Evolutionary conservation across 106 monocot species (phyloP).

Genomic region (Phalaenopsis equestris): DNA sequence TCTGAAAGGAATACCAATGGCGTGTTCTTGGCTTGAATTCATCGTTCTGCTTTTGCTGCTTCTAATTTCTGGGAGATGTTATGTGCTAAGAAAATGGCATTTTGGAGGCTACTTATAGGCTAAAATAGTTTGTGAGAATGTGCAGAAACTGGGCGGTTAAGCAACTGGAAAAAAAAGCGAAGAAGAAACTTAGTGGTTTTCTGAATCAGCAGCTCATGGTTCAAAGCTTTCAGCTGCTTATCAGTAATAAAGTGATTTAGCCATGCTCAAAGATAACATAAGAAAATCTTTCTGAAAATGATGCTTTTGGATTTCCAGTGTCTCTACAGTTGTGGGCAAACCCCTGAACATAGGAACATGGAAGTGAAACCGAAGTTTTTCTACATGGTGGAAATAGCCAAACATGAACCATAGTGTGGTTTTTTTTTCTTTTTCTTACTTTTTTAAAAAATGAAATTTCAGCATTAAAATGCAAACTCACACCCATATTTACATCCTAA

Average conservation of each 20-base stretch:
- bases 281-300: not conserved
- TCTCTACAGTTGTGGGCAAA: not conserved
- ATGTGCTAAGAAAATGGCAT: not conserved
- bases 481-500: too few species aligned
- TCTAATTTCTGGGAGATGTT: not conserved
- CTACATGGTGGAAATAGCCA: not conserved
- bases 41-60: slow-evolving; percentile 11
- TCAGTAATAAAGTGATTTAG: not conserved
- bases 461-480: not conserved
- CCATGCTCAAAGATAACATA: not conserved
- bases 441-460: not conserved
- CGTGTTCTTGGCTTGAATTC: slow-evolving; percentile 13
- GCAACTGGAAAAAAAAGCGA: slow-evolving; percentile 1
- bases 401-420: not conserved
- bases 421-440: not conserved
- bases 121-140: not conserved
- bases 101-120: slow-evolving; percentile 10
- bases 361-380: not conserved
- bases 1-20: slow-evolving; percentile 15
- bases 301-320: not conserved
- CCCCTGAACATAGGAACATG: slow-evolving; percentile 8
- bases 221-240: slow-evolving; percentile 24
- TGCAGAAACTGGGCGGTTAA: slow-evolving; percentile 7
- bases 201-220: slow-evolving; percentile 17
- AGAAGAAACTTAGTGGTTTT: slow-evolving; percentile 4